A percentile compares a stretch with the other conserved stretches of the same genome.
Evolutionary conservation across 1,284 basidiomycete species (phyloP).

Genomic region (Melampsora abietis-canadensis): DNA sequence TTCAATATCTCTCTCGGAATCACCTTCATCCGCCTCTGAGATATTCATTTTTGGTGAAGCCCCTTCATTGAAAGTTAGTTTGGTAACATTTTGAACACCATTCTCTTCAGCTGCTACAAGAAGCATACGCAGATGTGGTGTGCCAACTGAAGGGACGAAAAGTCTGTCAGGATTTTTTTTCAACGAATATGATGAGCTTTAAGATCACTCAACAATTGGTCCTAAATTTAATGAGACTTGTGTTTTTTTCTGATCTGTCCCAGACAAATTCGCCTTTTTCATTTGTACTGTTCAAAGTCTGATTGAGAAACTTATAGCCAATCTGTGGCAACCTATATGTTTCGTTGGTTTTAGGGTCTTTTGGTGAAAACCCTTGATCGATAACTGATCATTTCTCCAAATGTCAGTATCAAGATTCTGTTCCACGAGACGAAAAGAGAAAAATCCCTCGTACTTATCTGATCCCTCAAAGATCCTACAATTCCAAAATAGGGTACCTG

Average conservation of each 20-base stretch:
- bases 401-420: not conserved
- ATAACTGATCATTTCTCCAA: not conserved
- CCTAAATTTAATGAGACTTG: not conserved
- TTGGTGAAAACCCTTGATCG: not conserved
- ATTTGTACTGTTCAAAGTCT: not conserved
- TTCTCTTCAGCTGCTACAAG: slow-evolving; percentile 5
- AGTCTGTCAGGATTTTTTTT: not conserved
- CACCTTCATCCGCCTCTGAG: not conserved
- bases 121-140: slow-evolving; percentile 8
- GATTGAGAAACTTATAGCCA: not conserved
- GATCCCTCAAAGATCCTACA: slow-evolving; percentile 33
- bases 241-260: not conserved
- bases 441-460: slow-evolving; percentile 11
- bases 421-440: not conserved
- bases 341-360: not conserved
- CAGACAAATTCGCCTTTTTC: not conserved
- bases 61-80: not conserved
- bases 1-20: not conserved
- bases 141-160: slow-evolving; percentile 16
- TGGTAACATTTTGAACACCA: not conserved
- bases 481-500: slow-evolving; percentile 38
- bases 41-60: not conserved
- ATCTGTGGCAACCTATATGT: not conserved
- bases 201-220: not conserved
- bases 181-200: not conserved